phyloP scores from a whole-genome alignment of 306 rosid species.

The Sindora glabra region DNA sequence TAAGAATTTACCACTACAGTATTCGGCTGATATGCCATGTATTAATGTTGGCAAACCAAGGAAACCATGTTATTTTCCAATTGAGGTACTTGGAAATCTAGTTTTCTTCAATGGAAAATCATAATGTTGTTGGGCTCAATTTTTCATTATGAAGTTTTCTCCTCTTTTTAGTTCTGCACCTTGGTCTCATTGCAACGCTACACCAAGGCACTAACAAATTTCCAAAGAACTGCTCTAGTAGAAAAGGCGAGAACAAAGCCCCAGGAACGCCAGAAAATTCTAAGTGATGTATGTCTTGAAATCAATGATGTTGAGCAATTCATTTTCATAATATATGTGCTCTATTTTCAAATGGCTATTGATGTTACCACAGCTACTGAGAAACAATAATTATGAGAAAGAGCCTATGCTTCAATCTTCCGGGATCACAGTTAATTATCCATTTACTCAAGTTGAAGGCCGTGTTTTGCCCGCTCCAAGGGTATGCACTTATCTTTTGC shows the following conservation, averaged over 20 bases:
- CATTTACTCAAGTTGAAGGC: slow-evolving; percentile 20
- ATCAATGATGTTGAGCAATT: not conserved
- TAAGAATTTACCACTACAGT: not conserved
- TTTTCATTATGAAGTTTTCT: not conserved
- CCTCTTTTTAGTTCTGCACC: slow-evolving; percentile 26
- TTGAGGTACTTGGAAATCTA: no score
- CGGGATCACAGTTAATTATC: slow-evolving; percentile 19
- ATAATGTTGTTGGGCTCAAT: no score
- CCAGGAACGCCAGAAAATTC: slow-evolving; percentile 14
- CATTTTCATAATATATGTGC: no score
- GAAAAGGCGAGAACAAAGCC: slow-evolving; percentile 37
- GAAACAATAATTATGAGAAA: slow-evolving; percentile 16
- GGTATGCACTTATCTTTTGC: slow-evolving; percentile 10
- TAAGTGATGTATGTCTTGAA: slow-evolving; percentile 17
- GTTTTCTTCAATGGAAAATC: no score
- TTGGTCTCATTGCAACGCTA: slow-evolving; percentile 43
- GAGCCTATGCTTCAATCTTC: slow-evolving; percentile 35
- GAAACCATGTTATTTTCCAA: slow-evolving; percentile 29
- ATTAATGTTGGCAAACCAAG: slow-evolving; percentile 45
- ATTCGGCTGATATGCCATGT: slow-evolving; percentile 41
- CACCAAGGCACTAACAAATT: slow-evolving; percentile 31
- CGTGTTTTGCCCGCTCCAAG: slow-evolving; percentile 31
- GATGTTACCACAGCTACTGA: slow-evolving; percentile 33
- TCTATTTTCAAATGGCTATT: not conserved
- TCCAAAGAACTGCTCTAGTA: slow-evolving; percentile 37